These are phyloP conservation scores for Enterocytospora artemiae DNA, from an alignment of 371 early-diverging fungal genomes.

Conservation along the genomic window DNA sequence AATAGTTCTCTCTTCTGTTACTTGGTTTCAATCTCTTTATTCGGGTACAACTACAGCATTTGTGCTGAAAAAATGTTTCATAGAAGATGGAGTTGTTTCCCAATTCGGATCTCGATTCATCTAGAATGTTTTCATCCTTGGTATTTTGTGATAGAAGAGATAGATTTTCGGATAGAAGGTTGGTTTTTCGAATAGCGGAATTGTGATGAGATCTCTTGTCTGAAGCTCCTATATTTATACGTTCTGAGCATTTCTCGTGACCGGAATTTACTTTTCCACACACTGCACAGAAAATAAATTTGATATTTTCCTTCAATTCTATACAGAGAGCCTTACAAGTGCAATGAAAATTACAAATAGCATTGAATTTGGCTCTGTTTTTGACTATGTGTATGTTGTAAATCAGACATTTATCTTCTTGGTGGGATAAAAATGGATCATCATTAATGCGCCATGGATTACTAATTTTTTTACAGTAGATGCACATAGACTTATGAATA, in stretches of 20 bases:
- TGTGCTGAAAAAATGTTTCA: slow-evolving; percentile 5
- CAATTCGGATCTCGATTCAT: too few relatives aligned
- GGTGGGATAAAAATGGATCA: neutral
- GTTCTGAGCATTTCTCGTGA: too few relatives aligned
- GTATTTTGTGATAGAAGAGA: too few relatives aligned
- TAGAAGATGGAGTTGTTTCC: too few relatives aligned
- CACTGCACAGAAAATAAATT: neutral
- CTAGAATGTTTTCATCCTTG: too few relatives aligned
- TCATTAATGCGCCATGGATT: neutral
- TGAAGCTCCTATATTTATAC: too few relatives aligned
- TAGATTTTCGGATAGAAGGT: too few relatives aligned
- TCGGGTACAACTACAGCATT: neutral
- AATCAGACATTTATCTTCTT: neutral
- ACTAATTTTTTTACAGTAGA: slow-evolving; percentile 2
- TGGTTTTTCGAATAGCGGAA: too few relatives aligned
- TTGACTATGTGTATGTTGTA: neutral
- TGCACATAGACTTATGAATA: neutral
- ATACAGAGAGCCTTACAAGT: neutral
- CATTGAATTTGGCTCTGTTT: neutral
- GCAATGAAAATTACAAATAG: neutral
- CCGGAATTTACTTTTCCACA: neutral
- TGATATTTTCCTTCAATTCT: neutral
- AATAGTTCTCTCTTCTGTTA: neutral
- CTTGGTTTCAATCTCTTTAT: neutral
- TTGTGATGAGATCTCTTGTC: too few relatives aligned